These are phyloP conservation scores for Calendula officinalis DNA, from an alignment of 129 eudicot species.

Conservation along the genomic window DNA sequence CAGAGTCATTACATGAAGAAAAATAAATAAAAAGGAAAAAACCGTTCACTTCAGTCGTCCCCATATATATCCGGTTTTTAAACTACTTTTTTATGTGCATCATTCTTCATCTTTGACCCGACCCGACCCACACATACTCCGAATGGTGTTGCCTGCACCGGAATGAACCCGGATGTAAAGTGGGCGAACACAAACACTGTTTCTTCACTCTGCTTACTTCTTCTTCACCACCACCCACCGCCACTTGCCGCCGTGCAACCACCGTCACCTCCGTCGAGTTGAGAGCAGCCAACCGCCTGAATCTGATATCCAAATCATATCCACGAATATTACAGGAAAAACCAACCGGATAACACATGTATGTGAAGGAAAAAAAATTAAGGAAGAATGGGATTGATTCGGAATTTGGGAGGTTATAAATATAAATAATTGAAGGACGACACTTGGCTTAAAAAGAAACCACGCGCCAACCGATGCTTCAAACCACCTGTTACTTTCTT, in stretches of 20 bases:
- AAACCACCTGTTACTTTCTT: conserved; percentile 29
- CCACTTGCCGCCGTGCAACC: conserved; percentile 18
- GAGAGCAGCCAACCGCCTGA: conserved; percentile 21
- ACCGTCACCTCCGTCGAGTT: neutral
- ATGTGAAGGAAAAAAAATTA: neutral
- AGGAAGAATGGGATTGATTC: conserved; percentile 21
- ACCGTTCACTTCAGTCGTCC: conserved; percentile 2
- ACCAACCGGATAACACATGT: conserved; percentile 53
- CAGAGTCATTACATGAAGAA: conserved; percentile 19
- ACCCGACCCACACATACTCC: conserved; percentile 45
- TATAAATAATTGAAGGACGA: neutral
- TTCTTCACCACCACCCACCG: conserved; percentile 25
- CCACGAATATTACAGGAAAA: neutral
- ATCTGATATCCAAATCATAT: neutral
- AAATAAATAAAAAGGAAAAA: neutral
- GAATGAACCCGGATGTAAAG: conserved; percentile 73
- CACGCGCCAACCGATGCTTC: conserved; percentile 31
- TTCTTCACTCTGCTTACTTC: no score
- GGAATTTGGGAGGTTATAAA: neutral
- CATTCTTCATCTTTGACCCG: neutral
- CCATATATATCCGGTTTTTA: neutral
- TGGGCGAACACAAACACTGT: conserved; percentile 70
- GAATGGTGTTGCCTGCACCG: conserved; percentile 63
- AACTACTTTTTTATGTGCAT: neutral
- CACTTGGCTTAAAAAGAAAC: conserved; percentile 34